Evolutionary conservation across 1,284 basidiomycete genomes (phyloP).

Genomic region (Cutaneotrichosporon sp.): DNA sequence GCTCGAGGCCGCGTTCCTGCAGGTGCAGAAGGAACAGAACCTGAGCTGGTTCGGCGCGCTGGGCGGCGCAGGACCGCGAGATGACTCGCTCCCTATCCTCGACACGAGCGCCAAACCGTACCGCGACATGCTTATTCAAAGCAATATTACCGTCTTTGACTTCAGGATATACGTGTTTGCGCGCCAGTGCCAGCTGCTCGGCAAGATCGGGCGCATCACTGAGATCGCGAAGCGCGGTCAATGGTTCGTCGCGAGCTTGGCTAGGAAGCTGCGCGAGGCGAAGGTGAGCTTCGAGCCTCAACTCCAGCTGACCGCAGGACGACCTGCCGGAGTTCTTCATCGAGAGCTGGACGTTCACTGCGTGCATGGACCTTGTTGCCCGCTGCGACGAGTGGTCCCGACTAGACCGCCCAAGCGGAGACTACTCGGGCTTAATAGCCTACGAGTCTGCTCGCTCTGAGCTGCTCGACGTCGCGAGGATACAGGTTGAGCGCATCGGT

Average conservation of each 20-base stretch:
- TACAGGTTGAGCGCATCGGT: slow-evolving; percentile 50
- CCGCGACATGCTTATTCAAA: slow-evolving; percentile 81
- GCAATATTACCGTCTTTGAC: slow-evolving; percentile 90
- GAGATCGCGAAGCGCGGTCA: slow-evolving; percentile 69
- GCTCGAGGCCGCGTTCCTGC: slow-evolving; percentile 80
- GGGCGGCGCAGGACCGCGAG: slow-evolving; percentile 60
- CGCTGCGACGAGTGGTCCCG: slow-evolving; percentile 75
- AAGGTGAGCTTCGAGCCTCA: slow-evolving; percentile 59
- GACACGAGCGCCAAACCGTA: slow-evolving; percentile 80
- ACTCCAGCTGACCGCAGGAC: slow-evolving; percentile 54
- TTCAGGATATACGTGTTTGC: slow-evolving; percentile 88
- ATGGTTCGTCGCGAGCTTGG: slow-evolving; percentile 49
- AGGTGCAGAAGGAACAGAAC: slow-evolving; percentile 70
- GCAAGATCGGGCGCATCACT: slow-evolving; percentile 74
- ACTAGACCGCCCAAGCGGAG: slow-evolving; percentile 49
- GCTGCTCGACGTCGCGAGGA: slow-evolving; percentile 48
- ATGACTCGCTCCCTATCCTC: slow-evolving; percentile 80
- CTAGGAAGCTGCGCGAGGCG: slow-evolving; percentile 61
- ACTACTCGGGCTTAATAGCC: slow-evolving; percentile 60
- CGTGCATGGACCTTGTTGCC: slow-evolving; percentile 79
- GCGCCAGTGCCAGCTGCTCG: slow-evolving; percentile 75
- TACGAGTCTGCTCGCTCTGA: slow-evolving; percentile 50
- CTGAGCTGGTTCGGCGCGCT: slow-evolving; percentile 85
- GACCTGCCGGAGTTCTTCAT: slow-evolving; percentile 76
- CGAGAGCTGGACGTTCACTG: slow-evolving; percentile 92